Evolutionary conservation across 768 basidiomycete genomes (phyloP), one percentile per base, ranked within the genome.

Genomic region (Floccularia luteovirens): DNA sequence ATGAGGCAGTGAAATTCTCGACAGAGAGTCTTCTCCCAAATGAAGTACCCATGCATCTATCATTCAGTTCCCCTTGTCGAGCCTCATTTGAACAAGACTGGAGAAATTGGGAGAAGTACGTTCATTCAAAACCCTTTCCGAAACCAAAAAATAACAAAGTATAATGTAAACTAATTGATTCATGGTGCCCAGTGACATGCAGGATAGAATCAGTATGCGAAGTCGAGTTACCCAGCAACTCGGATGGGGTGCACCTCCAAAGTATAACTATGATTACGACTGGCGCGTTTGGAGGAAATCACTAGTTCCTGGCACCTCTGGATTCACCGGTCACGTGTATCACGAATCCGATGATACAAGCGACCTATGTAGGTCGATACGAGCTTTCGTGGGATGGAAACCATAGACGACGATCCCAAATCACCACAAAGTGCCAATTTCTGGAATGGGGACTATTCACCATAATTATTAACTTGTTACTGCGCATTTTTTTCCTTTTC

Each of bases 91-190:
- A 84, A 24, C 54, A 61, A 1, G 74, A 74, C 36, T 86, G 84
- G 82, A 57, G 57, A 6, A 75, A 77, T 36, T 88, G 85, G 85
- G 69, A 77, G 57, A 71, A 67, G 85, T 87, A 35, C 53, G 78
- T 57, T 20, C 6, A 14, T 24, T 20, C 38, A 23, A 20, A 25
- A 17, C 35, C 31, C 22, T 38, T 39, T 35, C n/a, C n/a, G n/a
- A n/a, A n/a, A n/a, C n/a, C n/a, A n/a, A n/a, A n/a, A n/a, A n/a
- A n/a, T n/a, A n/a, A n/a, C n/a, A n/a, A n/a, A n/a, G n/a, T 39
- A 30, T 14, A 20, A 10, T 36, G 13, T 31, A 14, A 24, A 32
- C n/a, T 27, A 22, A 23, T 38, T 45, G 42, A 4, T 50, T 36
- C 46, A 27, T 17, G 31, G n/a, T 38, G 31, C 43, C 16, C 43